Percentiles rank a stretch among this genome's conserved stretches.
These are phyloP conservation scores for Nemania sp. DNA, from an alignment of 2,329 filamentous ascomycete genomes.

Conservation along the genomic window DNA sequence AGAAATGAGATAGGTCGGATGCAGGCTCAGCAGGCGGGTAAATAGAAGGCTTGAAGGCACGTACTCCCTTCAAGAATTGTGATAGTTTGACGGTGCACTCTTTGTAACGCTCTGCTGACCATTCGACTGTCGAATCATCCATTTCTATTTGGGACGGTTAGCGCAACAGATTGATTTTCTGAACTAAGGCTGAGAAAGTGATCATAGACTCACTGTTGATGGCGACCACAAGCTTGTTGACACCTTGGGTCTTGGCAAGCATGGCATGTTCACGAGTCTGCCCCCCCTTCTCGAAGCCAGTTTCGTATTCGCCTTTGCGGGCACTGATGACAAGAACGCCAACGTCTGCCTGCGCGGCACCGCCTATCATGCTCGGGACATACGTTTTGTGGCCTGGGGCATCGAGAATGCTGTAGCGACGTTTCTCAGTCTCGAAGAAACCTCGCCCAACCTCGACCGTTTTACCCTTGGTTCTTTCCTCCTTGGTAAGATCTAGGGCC, in stretches of 20 bases:
- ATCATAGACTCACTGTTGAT: conserved; percentile 78
- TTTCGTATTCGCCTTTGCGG: conserved; percentile 98
- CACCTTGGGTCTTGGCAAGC: conserved; percentile 96
- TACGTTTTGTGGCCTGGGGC: conserved; percentile 98
- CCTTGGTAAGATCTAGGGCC: conserved; percentile 95
- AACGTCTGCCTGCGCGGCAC: conserved; percentile 89
- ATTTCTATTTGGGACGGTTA: conserved; percentile 59
- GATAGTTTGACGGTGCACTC: conserved; percentile 90
- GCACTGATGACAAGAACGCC: conserved; percentile 95
- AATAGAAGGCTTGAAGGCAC: background rate
- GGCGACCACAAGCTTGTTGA: conserved; percentile 91
- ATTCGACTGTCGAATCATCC: conserved; percentile 95
- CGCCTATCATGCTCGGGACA: conserved; percentile 97
- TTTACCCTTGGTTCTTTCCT: conserved; percentile 95
- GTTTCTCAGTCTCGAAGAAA: conserved; percentile 96
- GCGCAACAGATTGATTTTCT: background rate
- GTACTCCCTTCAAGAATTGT: conserved; percentile 76
- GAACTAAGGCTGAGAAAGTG: background rate
- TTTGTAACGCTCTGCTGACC: conserved; percentile 89
- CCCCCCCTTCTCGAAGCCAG: conserved; percentile 92
- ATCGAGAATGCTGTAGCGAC: conserved; percentile 94
- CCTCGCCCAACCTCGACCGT: conserved; percentile 96
- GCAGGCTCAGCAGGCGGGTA: background rate
- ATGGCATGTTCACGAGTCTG: conserved; percentile 98
- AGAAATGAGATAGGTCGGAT: background rate